phyloP scores from a whole-genome alignment of 257 asterid species.

The Ehretia macrophylla region DNA sequence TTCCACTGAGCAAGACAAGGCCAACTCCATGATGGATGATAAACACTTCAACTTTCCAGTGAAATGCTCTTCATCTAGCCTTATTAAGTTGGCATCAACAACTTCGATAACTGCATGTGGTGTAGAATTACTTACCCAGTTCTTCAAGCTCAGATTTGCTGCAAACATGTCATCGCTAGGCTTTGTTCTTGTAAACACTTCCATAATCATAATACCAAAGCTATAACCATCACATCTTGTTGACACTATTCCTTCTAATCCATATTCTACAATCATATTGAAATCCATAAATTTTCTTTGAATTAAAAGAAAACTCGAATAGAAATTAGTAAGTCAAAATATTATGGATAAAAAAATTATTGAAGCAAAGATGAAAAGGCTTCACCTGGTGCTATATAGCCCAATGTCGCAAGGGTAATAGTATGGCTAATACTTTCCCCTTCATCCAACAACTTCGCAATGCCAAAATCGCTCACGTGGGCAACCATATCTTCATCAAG shows the following conservation, averaged over 20 bases:
- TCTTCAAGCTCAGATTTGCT: not conserved
- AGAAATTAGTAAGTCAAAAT: too few species aligned
- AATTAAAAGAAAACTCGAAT: too few species aligned
- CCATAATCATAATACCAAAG: not conserved
- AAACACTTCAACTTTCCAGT: not conserved
- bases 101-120: not conserved
- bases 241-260: not conserved
- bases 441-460: constrained; percentile 1
- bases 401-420: constrained; percentile 3
- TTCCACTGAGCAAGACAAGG: not conserved
- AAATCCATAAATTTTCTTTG: not conserved
- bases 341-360: not conserved
- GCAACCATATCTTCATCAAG: constrained; percentile 7
- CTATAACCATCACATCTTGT: not conserved
- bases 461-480: constrained; percentile 8
- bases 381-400: constrained; percentile 5
- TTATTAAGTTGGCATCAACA: not conserved
- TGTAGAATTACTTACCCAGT: not conserved
- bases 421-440: not conserved
- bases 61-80: not conserved
- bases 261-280: not conserved
- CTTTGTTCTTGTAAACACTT: not conserved
- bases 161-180: not conserved
- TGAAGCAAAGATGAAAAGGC: not conserved
- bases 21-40: not conserved